Percentiles rank a stretch among this genome's conserved stretches.
Evolutionary conservation across 2,329 filamentous ascomycete species (phyloP).

Genomic region (Cephalotrichum gorgonifer): DNA sequence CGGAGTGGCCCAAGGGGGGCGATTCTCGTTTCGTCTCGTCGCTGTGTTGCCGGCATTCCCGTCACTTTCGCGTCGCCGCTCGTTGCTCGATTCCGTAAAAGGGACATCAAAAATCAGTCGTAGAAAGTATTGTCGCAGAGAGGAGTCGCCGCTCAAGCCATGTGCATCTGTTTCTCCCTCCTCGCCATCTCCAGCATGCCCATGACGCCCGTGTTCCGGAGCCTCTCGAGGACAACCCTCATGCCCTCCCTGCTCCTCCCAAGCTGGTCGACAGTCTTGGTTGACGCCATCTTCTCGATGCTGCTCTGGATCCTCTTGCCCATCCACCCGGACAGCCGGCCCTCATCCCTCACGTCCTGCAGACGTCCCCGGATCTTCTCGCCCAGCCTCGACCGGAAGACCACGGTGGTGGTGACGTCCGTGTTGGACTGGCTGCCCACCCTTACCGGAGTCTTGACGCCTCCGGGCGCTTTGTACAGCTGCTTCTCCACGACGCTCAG

Average conservation of each 20-base stretch:
- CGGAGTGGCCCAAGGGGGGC: background rate
- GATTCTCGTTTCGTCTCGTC: background rate
- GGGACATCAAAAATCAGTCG: background rate
- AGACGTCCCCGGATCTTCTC: constrained; percentile 50
- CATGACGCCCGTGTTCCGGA: constrained; percentile 47
- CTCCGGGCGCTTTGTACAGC: constrained; percentile 41
- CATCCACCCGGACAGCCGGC: constrained; percentile 42
- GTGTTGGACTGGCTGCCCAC: constrained; percentile 28
- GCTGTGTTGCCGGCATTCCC: background rate
- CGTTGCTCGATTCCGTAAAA: background rate
- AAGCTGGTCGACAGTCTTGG: constrained; percentile 66
- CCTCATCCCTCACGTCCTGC: constrained; percentile 23
- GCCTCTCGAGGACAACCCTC: constrained; percentile 66
- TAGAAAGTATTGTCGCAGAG: background rate
- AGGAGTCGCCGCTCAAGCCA: background rate
- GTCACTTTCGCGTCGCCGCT: background rate
- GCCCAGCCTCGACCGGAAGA: constrained; percentile 62
- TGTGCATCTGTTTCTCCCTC: constrained; percentile 16
- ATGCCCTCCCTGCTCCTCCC: constrained; percentile 76
- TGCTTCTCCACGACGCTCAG: constrained; percentile 70
- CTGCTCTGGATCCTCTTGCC: constrained; percentile 62
- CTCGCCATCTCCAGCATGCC: constrained; percentile 47
- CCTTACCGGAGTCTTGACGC: constrained; percentile 1
- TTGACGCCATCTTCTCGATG: constrained; percentile 69
- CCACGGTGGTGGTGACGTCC: constrained; percentile 63